phyloP scores from a whole-genome alignment of 805 yeast genomes.

The Wickerhamiella alocasiicola region DNA sequence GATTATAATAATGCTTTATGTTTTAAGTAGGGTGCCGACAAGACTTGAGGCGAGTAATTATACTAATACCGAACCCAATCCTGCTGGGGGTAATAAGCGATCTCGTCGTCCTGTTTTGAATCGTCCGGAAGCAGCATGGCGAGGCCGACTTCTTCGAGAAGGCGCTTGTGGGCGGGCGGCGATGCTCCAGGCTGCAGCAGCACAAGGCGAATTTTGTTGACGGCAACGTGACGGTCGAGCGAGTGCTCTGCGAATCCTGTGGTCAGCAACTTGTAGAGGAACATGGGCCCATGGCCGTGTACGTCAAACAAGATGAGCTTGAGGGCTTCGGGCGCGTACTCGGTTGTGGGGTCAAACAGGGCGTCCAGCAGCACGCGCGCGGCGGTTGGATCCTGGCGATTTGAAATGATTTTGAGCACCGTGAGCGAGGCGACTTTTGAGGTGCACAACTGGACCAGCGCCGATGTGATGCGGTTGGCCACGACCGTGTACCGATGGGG shows the following conservation, averaged over 20 bases:
- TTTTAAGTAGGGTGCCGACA: too few relatives aligned
- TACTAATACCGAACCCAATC: neutral
- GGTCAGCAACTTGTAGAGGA: conserved; percentile 66
- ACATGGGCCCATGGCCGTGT: conserved; percentile 53
- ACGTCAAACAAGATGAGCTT: conserved; percentile 53
- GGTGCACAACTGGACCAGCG: conserved; percentile 51
- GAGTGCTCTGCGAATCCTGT: conserved; percentile 49
- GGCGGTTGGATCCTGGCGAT: conserved; percentile 52
- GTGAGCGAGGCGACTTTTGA: conserved; percentile 81
- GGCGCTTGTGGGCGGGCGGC: conserved; percentile 62
- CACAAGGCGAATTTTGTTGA: conserved; percentile 49
- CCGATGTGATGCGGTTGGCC: conserved; percentile 48
- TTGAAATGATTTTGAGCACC: conserved; percentile 58
- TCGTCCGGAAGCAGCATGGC: conserved; percentile 9
- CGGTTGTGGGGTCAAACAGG: conserved; percentile 37
- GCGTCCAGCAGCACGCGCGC: conserved; percentile 49
- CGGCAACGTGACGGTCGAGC: conserved; percentile 42
- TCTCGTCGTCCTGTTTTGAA: neutral
- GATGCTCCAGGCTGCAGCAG: conserved; percentile 39
- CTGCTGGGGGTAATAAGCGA: neutral
- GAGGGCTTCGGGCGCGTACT: conserved; percentile 34
- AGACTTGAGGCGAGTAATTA: too few relatives aligned
- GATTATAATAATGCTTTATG: too few relatives aligned
- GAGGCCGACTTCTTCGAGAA: conserved; percentile 87
- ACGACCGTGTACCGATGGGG: conserved; percentile 55